These are phyloP conservation scores for Candida sanyaensis DNA, from an alignment of 1,139 yeast species.

Conservation along the genomic window DNA sequence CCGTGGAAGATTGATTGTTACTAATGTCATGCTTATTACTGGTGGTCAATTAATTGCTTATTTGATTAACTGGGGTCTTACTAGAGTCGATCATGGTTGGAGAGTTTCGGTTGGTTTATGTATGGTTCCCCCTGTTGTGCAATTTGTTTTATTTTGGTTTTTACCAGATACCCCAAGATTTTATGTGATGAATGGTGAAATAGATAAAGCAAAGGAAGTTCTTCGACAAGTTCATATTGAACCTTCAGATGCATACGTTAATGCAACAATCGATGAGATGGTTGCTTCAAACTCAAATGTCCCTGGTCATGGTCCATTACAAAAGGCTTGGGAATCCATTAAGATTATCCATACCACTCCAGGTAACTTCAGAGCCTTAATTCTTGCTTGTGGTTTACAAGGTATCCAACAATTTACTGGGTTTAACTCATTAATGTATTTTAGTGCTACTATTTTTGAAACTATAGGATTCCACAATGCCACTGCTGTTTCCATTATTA, in stretches of 20 bases:
- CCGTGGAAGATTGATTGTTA: constrained; percentile 79
- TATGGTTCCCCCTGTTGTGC: constrained; percentile 81
- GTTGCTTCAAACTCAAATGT: constrained; percentile 58
- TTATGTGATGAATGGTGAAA: constrained; percentile 68
- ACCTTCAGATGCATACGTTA: constrained; percentile 58
- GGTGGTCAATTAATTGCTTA: constrained; percentile 93
- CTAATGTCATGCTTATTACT: constrained; percentile 73
- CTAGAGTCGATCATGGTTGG: constrained; percentile 82
- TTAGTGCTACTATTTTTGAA: constrained; percentile 85
- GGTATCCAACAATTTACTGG: constrained; percentile 96
- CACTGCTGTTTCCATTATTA: constrained; percentile 89
- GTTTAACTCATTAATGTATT: constrained; percentile 92
- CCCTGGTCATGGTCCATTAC: constrained; percentile 56
- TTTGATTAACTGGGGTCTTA: constrained; percentile 89
- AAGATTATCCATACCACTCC: constrained; percentile 73
- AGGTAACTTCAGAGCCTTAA: constrained; percentile 81
- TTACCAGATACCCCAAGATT: constrained; percentile 96
- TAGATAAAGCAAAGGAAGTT: constrained; percentile 67
- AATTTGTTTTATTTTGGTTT: constrained; percentile 74
- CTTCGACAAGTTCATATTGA: constrained; percentile 57
- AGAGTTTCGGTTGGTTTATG: constrained; percentile 88
- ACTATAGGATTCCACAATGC: constrained; percentile 85
- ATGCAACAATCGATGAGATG: constrained; percentile 62
- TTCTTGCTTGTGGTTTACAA: constrained; percentile 89
- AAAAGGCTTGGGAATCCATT: constrained; percentile 61